These are phyloP conservation scores for Aureobasidium sp. DNA, from an alignment of 2,329 filamentous ascomycete species.

Conservation along the genomic window DNA sequence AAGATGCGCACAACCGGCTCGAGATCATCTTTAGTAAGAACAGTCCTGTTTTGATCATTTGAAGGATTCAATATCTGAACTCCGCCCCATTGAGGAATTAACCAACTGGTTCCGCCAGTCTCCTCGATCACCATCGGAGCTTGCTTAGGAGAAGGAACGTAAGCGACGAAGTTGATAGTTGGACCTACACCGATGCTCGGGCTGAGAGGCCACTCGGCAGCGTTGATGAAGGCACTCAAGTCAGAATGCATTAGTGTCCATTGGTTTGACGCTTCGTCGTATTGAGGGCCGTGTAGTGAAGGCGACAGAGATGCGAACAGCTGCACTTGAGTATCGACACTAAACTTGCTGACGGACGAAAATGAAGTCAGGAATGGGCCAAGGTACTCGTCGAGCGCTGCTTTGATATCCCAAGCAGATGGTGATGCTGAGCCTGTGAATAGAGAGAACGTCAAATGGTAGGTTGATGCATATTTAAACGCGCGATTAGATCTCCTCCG, in stretches of 20 bases:
- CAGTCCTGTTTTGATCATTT: conserved; percentile 21
- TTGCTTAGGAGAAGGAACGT: conserved; percentile 65
- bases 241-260: conserved; percentile 75
- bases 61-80: conserved; percentile 59
- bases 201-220: conserved; percentile 92
- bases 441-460: conserved; percentile 91
- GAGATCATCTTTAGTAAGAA: conserved; percentile 59
- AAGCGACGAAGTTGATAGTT: conserved; percentile 93
- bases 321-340: conserved; percentile 92
- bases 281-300: conserved; percentile 52
- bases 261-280: conserved; percentile 47
- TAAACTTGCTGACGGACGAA: conserved; percentile 84
- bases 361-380: conserved; percentile 73
- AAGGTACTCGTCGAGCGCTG: conserved; percentile 73
- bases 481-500: conserved; percentile 68
- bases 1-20: conserved; percentile 82
- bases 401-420: conserved; percentile 85
- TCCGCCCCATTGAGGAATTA: conserved; percentile 93
- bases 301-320: conserved; percentile 70
- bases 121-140: conserved; percentile 55
- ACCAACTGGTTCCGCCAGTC: conserved; percentile 66
- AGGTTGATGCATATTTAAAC: conserved; percentile 86
- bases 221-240: conserved; percentile 90
- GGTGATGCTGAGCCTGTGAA: conserved; percentile 75
- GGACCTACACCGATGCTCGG: conserved; percentile 89